A percentile compares a stretch with the other conserved stretches of the same genome.
Conservation (phyloP, 371 early-diverging fungal species). For the Zopfochytrium polystomum region DNA sequence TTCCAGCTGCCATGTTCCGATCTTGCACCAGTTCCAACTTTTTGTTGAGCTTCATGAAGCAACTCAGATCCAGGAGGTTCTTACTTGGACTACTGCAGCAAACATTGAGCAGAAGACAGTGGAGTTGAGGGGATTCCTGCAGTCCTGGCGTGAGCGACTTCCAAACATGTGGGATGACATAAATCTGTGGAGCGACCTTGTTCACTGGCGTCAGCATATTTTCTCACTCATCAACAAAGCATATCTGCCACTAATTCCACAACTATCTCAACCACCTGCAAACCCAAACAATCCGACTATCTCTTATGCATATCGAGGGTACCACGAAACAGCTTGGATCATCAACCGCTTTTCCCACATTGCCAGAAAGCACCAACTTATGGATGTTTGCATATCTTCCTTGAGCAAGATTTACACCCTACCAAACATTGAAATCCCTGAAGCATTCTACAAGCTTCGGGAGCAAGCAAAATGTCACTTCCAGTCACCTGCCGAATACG, state of each 20-base stretch:
- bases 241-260: conserved; percentile 82
- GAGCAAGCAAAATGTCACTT: conserved; percentile 98
- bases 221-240: conserved; percentile 94
- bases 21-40: conserved; percentile 91
- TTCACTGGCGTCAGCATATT: conserved; percentile 97
- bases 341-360: conserved; percentile 99
- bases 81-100: conserved; percentile 67
- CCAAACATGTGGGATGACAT: conserved; percentile 98
- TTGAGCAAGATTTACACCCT: conserved; percentile 96
- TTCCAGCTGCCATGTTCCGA: conserved; percentile 77
- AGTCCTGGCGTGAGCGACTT: conserved; percentile 96
- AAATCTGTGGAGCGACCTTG: conserved; percentile 95
- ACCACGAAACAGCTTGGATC: conserved; percentile 99
- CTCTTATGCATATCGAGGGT: conserved; percentile 93
- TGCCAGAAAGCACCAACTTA: conserved; percentile 92
- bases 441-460: conserved; percentile 88
- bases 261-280: conserved; percentile 46
- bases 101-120: conserved; percentile 81
- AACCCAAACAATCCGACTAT: conserved; percentile 54
- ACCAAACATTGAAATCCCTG: conserved; percentile 99
- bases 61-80: conserved; percentile 76
- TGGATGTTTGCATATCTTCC: conserved; percentile 90
- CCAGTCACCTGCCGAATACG: conserved; percentile 75
- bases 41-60: conserved; percentile 94
- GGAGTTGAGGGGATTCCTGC: conserved; percentile 85